Conservation (phyloP, 31 red algal genomes). For the Porphyra umbilicalis region DNA sequence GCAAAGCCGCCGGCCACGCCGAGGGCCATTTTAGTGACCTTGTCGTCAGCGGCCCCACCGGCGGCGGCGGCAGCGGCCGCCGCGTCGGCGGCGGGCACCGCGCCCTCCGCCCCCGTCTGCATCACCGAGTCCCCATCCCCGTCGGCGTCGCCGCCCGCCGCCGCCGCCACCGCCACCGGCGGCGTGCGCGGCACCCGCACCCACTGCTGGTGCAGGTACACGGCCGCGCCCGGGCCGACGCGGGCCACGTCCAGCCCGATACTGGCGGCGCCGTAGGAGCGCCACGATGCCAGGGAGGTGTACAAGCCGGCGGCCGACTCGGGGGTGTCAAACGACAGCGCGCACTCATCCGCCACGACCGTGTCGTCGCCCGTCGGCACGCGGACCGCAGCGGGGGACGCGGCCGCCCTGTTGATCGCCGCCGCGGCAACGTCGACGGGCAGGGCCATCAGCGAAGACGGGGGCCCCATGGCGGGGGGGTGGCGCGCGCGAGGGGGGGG, state of each 20-base stretch:
- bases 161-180: background rate
- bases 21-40: constrained; percentile 58
- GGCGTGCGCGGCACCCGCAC: constrained; percentile 9
- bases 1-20: constrained; percentile 67
- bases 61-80: background rate
- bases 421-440: background rate
- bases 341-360: constrained; percentile 60
- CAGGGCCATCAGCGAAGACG: background rate
- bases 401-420: background rate
- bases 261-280: constrained; percentile 37
- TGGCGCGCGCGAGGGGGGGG: background rate
- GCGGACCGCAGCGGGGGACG: constrained; percentile 4
- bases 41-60: background rate
- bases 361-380: constrained; percentile 28
- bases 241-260: constrained; percentile 24
- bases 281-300: constrained; percentile 70
- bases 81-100: background rate
- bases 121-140: constrained; percentile 1
- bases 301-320: constrained; percentile 40
- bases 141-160: background rate
- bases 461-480: background rate
- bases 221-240: constrained; percentile 17
- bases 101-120: background rate
- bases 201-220: constrained; percentile 59
- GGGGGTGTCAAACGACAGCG: constrained; percentile 79